Conservation (phyloP, 441 rosid genomes). For the Croton setiger region DNA sequence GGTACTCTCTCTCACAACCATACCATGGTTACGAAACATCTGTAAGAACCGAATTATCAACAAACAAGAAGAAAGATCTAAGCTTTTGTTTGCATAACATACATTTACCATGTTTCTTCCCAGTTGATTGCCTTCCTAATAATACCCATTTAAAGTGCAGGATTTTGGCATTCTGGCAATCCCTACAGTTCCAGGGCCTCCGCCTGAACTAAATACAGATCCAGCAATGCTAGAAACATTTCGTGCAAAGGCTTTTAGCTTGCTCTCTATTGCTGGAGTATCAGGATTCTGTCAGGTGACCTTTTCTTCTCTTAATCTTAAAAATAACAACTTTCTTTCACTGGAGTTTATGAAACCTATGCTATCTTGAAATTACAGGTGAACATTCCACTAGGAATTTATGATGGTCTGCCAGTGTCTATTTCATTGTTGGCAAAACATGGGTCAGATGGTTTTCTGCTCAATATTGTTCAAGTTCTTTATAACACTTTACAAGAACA, state of each 20-base stretch:
- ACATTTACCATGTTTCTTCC: neutral
- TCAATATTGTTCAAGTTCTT: constrained; percentile 57
- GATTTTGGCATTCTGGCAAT: constrained; percentile 64
- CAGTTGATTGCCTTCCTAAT: neutral
- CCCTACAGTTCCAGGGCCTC: constrained; percentile 85
- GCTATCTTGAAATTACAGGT: constrained; percentile 40
- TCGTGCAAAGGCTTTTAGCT: constrained; percentile 62
- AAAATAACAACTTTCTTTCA: neutral
- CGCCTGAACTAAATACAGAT: constrained; percentile 68
- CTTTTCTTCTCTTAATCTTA: constrained; percentile 11
- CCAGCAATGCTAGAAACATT: constrained; percentile 45
- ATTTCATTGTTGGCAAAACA: constrained; percentile 69
- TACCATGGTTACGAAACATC: neutral
- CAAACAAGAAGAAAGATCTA: neutral
- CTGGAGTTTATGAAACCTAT: neutral
- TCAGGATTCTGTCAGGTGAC: constrained; percentile 89
- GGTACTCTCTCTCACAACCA: constrained; percentile 40
- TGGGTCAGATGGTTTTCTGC: constrained; percentile 78
- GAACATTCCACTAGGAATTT: constrained; percentile 63
- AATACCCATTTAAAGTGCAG: constrained; percentile 37
- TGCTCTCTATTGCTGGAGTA: constrained; percentile 70
- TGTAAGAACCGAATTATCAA: too few species aligned
- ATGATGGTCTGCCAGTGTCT: constrained; percentile 60
- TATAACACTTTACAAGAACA: constrained; percentile 36
- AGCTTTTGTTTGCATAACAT: neutral